Percentiles rank a stretch among this genome's conserved stretches.
Conservation (phyloP, 1,284 basidiomycete species). For the Testicularia cyperi region DNA sequence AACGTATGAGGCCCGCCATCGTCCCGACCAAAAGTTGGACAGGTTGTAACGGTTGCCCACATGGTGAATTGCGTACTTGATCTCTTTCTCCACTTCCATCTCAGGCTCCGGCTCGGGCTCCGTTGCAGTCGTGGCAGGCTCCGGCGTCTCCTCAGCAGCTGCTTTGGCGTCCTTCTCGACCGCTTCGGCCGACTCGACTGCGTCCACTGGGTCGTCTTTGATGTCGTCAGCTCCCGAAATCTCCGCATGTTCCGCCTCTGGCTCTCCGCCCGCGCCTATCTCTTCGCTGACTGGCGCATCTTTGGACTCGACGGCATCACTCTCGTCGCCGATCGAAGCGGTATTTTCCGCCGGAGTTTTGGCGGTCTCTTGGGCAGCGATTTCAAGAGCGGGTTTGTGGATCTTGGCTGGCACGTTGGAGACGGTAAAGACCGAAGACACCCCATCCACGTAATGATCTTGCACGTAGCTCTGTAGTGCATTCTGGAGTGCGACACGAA, state of each 20-base stretch:
- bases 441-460: constrained; percentile 51
- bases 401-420: constrained; percentile 7
- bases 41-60: constrained; percentile 57
- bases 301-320: constrained; percentile 4
- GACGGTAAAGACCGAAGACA: constrained; percentile 38
- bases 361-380: constrained; percentile 11
- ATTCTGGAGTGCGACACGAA: constrained; percentile 37
- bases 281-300: constrained; percentile 1
- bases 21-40: constrained; percentile 57
- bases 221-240: too few relatives aligned
- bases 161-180: constrained; percentile 2
- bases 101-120: background rate
- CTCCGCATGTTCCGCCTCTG: constrained; percentile 1
- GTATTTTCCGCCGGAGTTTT: constrained; percentile 22
- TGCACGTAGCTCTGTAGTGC: constrained; percentile 38
- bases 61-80: constrained; percentile 42
- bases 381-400: background rate
- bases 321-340: constrained; percentile 3
- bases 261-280: constrained; percentile 1
- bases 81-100: constrained; percentile 2
- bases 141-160: background rate
- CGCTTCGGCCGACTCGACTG: constrained; percentile 3
- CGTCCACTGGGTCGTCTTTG: constrained; percentile 11
- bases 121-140: background rate
- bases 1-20: constrained; percentile 50